Evolutionary conservation across 495 filamentous ascomycete species (phyloP).

Genomic region (Daldinia concentrica): DNA sequence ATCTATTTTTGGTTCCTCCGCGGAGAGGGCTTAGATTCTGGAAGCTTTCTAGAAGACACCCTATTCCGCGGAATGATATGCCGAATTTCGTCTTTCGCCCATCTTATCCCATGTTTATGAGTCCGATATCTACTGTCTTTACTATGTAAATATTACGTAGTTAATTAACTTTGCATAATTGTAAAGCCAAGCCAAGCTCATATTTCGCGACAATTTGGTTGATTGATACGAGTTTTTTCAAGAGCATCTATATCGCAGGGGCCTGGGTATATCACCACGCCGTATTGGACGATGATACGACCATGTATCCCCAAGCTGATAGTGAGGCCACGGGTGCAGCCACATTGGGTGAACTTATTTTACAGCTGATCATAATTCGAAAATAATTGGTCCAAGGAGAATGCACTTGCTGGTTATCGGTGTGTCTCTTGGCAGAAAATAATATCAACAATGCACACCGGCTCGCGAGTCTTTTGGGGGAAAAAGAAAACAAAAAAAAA

Average conservation of each 20-base stretch:
- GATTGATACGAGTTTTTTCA: conserved; percentile 22
- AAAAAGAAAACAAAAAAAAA: too few relatives aligned
- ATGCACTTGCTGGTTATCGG: neutral
- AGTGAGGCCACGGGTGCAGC: neutral
- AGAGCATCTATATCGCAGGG: neutral
- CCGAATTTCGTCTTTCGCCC: neutral
- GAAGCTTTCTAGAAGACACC: conserved; percentile 21
- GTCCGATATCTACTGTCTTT: neutral
- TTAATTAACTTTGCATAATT: neutral
- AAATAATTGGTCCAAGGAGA: neutral
- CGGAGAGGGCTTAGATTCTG: conserved; percentile 4
- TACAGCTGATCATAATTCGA: conserved; percentile 4
- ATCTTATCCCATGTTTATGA: too few relatives aligned
- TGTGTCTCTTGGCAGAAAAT: neutral
- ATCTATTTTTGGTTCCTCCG: conserved; percentile 19
- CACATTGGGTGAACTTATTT: conserved; percentile 5
- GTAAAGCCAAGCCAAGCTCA: neutral
- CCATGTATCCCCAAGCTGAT: conserved; percentile 3
- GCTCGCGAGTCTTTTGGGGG: too few relatives aligned
- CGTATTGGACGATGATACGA: conserved; percentile 11
- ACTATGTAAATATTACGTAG: too few relatives aligned
- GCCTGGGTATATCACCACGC: conserved; percentile 1
- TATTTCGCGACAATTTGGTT: neutral
- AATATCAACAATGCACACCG: neutral
- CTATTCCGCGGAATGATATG: neutral